phyloP scores from a whole-genome alignment of 2,329 filamentous ascomycete species.

The Epichloe coenophiala region DNA sequence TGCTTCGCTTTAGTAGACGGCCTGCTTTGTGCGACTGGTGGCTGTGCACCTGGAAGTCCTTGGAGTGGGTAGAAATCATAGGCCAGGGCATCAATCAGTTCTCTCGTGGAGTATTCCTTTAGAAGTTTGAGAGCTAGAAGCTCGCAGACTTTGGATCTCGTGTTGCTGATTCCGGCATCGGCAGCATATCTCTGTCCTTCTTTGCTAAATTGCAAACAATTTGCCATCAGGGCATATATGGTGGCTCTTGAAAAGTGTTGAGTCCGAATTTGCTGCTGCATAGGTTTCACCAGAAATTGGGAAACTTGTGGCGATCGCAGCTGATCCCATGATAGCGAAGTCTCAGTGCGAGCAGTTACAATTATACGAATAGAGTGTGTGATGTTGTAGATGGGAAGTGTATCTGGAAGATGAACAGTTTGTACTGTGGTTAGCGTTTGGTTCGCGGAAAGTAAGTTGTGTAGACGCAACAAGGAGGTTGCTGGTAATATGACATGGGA shows the following conservation, averaged over 20 bases:
- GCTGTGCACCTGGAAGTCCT: slow-evolving; percentile 46
- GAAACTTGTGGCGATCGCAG: slow-evolving; percentile 90
- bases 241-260: slow-evolving; percentile 79
- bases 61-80: slow-evolving; percentile 93
- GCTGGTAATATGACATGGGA: not conserved
- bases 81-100: slow-evolving; percentile 84
- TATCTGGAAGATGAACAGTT: slow-evolving; percentile 38
- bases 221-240: slow-evolving; percentile 81
- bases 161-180: slow-evolving; percentile 71
- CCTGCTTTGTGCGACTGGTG: slow-evolving; percentile 19
- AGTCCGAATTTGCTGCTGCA: slow-evolving; percentile 75
- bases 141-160: slow-evolving; percentile 79
- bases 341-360: slow-evolving; percentile 76
- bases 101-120: slow-evolving; percentile 77
- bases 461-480: not conserved
- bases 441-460: not conserved
- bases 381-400: slow-evolving; percentile 76
- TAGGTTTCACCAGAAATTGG: slow-evolving; percentile 89
- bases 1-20: slow-evolving; percentile 28
- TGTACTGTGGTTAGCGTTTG: not conserved
- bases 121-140: slow-evolving; percentile 78
- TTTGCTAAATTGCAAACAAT: slow-evolving; percentile 85
- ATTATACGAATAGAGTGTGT: slow-evolving; percentile 82
- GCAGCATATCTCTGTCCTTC: slow-evolving; percentile 72
- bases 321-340: slow-evolving; percentile 87